A percentile compares a stretch with the other conserved stretches of the same genome.
These are phyloP conservation scores for Penicillium sp. DNA, from an alignment of 2,329 filamentous ascomycete genomes.

Conservation along the genomic window DNA sequence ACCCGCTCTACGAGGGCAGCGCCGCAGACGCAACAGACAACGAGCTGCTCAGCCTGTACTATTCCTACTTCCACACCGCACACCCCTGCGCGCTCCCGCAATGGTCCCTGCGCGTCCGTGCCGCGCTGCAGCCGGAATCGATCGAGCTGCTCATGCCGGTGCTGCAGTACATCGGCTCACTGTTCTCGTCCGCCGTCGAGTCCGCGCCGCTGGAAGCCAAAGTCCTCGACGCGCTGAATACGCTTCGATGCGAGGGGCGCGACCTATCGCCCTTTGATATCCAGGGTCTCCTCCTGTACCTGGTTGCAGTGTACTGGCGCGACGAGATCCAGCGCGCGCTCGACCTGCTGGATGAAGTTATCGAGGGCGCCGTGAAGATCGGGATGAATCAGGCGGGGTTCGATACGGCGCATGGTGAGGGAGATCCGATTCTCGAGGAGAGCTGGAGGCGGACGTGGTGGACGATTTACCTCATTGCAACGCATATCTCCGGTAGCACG, in stretches of 20 bases:
- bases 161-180: background rate
- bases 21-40: background rate
- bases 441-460: constrained; percentile 53
- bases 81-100: constrained; percentile 1
- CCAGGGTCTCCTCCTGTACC: constrained; percentile 30
- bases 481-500: constrained; percentile 71
- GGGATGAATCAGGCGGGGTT: background rate
- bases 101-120: constrained; percentile 4
- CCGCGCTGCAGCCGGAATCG: background rate
- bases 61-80: background rate
- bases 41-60: constrained; percentile 1
- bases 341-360: constrained; percentile 17
- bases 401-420: background rate
- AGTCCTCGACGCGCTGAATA: background rate
- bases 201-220: background rate
- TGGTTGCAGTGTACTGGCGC: constrained; percentile 25
- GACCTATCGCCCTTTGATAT: constrained; percentile 18
- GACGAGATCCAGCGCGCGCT: constrained; percentile 18
- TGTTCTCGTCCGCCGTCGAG: background rate
- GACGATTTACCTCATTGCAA: constrained; percentile 69
- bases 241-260: background rate
- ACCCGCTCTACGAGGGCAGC: background rate
- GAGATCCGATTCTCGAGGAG: constrained; percentile 27
- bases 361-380: background rate
- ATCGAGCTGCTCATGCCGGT: background rate